phyloP scores from a whole-genome alignment of 2,329 filamentous ascomycete genomes.

The Plectosphaerella plurivora region DNA sequence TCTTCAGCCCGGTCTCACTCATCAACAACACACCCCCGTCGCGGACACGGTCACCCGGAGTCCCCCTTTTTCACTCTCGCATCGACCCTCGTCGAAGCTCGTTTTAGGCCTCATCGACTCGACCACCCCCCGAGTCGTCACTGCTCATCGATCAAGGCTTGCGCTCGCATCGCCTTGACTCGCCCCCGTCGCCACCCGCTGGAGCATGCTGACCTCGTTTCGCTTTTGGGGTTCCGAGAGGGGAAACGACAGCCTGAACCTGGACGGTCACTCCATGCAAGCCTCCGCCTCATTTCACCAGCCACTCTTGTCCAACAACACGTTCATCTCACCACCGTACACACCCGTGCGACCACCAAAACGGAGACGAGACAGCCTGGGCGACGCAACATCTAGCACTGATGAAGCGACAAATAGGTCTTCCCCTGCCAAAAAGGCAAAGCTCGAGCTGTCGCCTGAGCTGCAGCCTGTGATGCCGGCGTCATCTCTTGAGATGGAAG shows the following conservation, averaged over 20 bases:
- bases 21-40: slow-evolving; percentile 1
- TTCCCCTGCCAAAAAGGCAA: slow-evolving; percentile 37
- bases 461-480: slow-evolving; percentile 14
- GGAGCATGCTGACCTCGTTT: slow-evolving; percentile 51
- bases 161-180: background rate
- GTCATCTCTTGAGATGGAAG: slow-evolving; percentile 8
- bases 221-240: slow-evolving; percentile 56
- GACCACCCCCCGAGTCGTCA: slow-evolving; percentile 10
- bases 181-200: slow-evolving; percentile 8
- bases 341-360: slow-evolving; percentile 28
- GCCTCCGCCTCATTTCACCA: slow-evolving; percentile 26
- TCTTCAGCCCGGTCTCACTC: background rate
- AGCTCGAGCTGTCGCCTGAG: slow-evolving; percentile 21
- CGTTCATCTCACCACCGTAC: slow-evolving; percentile 12
- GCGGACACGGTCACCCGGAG: slow-evolving; percentile 2
- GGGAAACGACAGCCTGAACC: slow-evolving; percentile 49
- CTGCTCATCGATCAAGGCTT: slow-evolving; percentile 15
- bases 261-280: slow-evolving; percentile 35
- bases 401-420: slow-evolving; percentile 17
- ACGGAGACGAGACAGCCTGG: slow-evolving; percentile 30
- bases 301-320: slow-evolving; percentile 22
- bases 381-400: slow-evolving; percentile 17
- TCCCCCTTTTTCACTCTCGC: background rate
- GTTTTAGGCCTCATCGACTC: background rate
- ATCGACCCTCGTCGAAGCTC: background rate